phyloP scores from a whole-genome alignment of 306 rosid species.

The Acacia melanoxylon region DNA sequence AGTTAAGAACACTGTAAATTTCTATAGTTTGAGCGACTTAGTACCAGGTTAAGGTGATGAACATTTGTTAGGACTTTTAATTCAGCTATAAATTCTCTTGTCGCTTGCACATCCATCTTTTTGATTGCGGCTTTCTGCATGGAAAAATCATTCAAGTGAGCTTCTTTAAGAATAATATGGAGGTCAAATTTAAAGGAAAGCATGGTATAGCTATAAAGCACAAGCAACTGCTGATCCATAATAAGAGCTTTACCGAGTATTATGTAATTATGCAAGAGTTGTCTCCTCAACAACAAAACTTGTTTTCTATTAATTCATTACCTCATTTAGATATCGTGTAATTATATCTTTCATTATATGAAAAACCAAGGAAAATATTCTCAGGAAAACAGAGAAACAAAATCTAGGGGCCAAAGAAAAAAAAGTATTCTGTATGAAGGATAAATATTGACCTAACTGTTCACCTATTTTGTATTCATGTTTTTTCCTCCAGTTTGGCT shows the following conservation, averaged over 20 bases:
- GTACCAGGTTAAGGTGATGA: neutral
- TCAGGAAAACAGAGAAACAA: conserved; percentile 24
- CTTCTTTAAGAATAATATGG: neutral
- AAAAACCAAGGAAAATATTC: neutral
- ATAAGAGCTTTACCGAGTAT: neutral
- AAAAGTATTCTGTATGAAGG: neutral
- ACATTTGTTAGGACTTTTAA: neutral
- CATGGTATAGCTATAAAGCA: neutral
- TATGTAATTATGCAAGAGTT: neutral
- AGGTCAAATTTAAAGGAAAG: neutral
- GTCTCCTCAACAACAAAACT: neutral
- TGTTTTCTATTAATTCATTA: neutral
- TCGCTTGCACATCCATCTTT: neutral
- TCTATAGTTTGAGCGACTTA: neutral
- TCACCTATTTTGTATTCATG: neutral
- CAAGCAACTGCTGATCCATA: neutral
- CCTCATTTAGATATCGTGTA: neutral
- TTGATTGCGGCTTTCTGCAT: neutral
- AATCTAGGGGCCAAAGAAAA: neutral
- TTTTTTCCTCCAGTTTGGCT: conserved; percentile 3
- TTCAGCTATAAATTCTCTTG: neutral
- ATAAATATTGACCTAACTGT: neutral
- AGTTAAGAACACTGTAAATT: neutral
- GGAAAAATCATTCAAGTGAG: neutral
- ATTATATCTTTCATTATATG: neutral